Base-by-base conservation (phyloP, 345 rosid genomes). In the Lepidium africanum region DNA sequence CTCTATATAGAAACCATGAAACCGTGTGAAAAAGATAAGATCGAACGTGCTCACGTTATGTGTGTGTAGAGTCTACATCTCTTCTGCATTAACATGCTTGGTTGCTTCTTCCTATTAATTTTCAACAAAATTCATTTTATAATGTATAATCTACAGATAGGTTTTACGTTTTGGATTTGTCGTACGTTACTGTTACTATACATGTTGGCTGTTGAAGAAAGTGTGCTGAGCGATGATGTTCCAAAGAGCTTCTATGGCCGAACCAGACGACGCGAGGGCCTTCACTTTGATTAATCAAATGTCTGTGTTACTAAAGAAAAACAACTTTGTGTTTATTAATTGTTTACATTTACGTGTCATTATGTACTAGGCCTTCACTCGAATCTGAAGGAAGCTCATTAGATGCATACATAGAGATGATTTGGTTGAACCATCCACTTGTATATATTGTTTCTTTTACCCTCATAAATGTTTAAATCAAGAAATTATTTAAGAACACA, bases 401-500 rank as follows among this genome's bases (percentile, higher is more conserved):
- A 33, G 73, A 13, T 59, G 50, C 67, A n/a, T 59, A 60, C 67
- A 69, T 14, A 21, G 33, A 69, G 50, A 59, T 69, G 48, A 49
- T 39, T 27, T 27, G 16, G 58, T 69, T 45, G 37, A 51, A 21
- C n/a, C 67, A 51, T 51, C 47, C 37, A 19, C 5, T 51, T 59
- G 51, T 49, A 49, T 27, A 17, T 49, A 58, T 15, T 23, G 10
- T 52, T 27, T 50, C 45, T 12, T 27, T 39, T 16, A 70, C 12
- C 52, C 52, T 59, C 23, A 16, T 27, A 11, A 61, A 47, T 25
- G 19, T 12, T 25, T 36, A 12, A 61, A 69, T 30, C 38, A 70
- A 70, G 25, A 61, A 61, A 54, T 19, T 52, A 36, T 56, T 27
- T 6, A 56, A 56, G 46, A 57, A 57, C 15, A 57, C 33, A 62